Conservation (phyloP, 345 rosid species). For the Sisymbrium irio region DNA sequence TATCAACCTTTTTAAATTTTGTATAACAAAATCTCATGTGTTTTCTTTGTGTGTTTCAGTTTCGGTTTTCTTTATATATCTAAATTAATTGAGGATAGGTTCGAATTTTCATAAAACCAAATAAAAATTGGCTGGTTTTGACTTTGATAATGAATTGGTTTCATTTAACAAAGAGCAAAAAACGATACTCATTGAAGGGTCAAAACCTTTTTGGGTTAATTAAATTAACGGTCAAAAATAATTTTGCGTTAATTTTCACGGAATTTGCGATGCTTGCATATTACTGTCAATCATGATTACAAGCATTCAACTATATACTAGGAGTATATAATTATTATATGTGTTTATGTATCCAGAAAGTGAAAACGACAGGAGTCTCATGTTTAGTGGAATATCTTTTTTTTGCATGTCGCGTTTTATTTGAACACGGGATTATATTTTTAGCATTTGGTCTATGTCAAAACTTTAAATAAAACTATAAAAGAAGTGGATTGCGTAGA, state of each 20-base stretch:
- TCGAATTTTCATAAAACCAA: background rate
- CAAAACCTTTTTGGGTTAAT: background rate
- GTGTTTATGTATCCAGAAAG: background rate
- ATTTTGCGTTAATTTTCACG: background rate
- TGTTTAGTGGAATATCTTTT: slow-evolving; percentile 18
- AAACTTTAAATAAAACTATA: background rate
- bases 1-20: background rate
- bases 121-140: background rate
- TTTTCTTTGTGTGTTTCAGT: background rate
- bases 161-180: background rate
- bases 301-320: background rate
- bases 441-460: background rate
- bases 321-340: background rate
- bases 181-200: background rate
- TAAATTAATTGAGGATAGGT: too few species aligned
- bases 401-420: slow-evolving; percentile 11
- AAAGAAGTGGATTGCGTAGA: background rate
- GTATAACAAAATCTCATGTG: background rate
- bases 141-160: background rate
- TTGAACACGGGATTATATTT: slow-evolving; percentile 1
- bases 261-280: background rate
- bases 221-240: background rate
- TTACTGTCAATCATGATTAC: background rate
- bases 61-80: background rate
- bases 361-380: slow-evolving; percentile 1